Percentiles rank a stretch among this genome's conserved stretches.
phyloP scores from a whole-genome alignment of 768 basidiomycete genomes.

The Gloeopeniophorella convolvens region DNA sequence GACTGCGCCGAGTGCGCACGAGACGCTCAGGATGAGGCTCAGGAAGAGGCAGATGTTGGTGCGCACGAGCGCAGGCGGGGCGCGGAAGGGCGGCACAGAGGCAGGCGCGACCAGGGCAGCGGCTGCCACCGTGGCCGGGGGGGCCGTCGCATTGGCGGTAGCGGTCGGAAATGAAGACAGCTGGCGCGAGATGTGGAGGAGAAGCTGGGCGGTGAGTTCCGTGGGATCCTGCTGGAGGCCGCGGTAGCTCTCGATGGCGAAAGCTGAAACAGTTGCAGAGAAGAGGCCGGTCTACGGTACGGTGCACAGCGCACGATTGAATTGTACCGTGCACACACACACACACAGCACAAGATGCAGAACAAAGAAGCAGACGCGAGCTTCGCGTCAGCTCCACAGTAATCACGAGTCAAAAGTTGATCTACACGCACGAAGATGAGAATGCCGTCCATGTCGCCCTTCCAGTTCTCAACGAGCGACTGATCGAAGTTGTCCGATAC shows the following conservation, averaged over 20 bases:
- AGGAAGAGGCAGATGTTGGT: no score
- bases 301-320: no score
- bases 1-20: not conserved
- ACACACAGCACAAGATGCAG: no score
- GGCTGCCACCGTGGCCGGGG: no score
- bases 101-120: no score
- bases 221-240: not conserved
- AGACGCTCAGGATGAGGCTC: not conserved
- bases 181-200: not conserved
- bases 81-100: no score
- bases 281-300: not conserved
- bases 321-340: no score
- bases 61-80: no score
- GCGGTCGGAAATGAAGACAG: no score
- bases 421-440: slow-evolving; percentile 2
- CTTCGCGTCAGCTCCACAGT: not conserved
- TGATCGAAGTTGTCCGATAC: not conserved
- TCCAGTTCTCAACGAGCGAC: not conserved
- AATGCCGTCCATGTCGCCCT: no score
- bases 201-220: not conserved
- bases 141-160: no score
- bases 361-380: no score
- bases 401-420: not conserved
- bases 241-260: slow-evolving; percentile 2
- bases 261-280: slow-evolving; percentile 1